These are phyloP conservation scores for Vanilla planifolia DNA, from an alignment of 106 monocot genomes.

Conservation along the genomic window DNA sequence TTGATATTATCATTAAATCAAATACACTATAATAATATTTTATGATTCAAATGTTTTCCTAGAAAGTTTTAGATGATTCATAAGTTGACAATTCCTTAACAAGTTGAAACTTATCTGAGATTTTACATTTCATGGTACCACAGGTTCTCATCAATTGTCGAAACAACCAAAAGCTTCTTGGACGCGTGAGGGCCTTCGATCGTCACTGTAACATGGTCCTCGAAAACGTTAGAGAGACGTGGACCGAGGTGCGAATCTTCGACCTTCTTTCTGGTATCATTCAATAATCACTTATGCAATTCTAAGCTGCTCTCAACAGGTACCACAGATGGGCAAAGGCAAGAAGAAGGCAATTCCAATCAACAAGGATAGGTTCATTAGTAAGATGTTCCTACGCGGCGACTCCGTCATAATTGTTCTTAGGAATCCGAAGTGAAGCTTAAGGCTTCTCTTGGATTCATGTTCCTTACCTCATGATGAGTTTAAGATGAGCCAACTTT, in stretches of 20 bases:
- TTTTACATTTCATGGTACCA: too few relatives aligned
- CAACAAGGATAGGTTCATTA: slow-evolving; percentile 93
- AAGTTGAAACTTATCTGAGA: too few relatives aligned
- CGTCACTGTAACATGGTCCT: slow-evolving; percentile 78
- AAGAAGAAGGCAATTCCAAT: slow-evolving; percentile 88
- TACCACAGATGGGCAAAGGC: slow-evolving; percentile 84
- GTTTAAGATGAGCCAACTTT: too few relatives aligned
- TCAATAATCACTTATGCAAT: background rate
- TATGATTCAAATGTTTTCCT: too few relatives aligned
- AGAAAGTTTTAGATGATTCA: too few relatives aligned
- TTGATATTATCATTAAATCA: too few relatives aligned
- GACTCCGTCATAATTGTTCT: slow-evolving; percentile 93
- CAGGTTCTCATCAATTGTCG: slow-evolving; percentile 71
- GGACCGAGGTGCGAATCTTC: slow-evolving; percentile 49
- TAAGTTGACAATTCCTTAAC: too few relatives aligned
- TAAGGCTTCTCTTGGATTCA: too few relatives aligned
- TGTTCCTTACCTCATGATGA: too few relatives aligned
- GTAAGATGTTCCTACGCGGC: slow-evolving; percentile 93
- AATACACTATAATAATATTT: too few relatives aligned
- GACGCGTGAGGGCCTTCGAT: slow-evolving; percentile 70
- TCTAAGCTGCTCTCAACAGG: slow-evolving; percentile 16
- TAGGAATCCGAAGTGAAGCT: too few relatives aligned
- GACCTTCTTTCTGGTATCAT: too few relatives aligned
- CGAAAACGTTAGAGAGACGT: slow-evolving; percentile 75
- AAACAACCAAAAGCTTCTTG: slow-evolving; percentile 63